Conservation (phyloP, 345 rosid species). For the Eucalyptus leucophloia region DNA sequence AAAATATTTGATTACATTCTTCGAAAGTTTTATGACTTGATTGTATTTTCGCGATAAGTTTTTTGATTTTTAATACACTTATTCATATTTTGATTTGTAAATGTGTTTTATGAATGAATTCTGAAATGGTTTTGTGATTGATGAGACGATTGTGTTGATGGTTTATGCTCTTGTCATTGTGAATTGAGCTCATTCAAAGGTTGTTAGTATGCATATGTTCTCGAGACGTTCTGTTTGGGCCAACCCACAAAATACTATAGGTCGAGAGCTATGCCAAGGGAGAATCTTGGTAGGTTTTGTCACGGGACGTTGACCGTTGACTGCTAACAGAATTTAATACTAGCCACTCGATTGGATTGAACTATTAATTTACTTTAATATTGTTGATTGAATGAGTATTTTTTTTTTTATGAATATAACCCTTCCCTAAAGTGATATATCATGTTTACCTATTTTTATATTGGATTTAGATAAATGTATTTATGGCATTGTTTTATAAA, state of each 20-base stretch:
- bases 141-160: not conserved
- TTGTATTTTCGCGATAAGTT: accelerated
- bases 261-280: not conserved
- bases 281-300: not conserved
- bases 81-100: not conserved
- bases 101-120: too few relatives aligned
- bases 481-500: too few relatives aligned
- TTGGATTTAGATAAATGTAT: not conserved
- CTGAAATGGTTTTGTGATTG: not conserved
- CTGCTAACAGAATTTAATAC: too few relatives aligned
- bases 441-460: not conserved
- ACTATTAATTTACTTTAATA: too few relatives aligned
- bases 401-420: too few relatives aligned
- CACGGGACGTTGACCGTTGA: not conserved
- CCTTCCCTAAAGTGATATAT: not conserved
- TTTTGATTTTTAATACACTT: accelerated
- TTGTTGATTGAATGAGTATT: not conserved
- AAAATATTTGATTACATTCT: too few relatives aligned
- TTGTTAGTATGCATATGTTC: not conserved
- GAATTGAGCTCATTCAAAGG: not conserved
- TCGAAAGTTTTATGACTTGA: accelerated
- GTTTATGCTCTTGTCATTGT: not conserved
- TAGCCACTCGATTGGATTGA: not conserved
- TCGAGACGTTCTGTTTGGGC: not conserved
- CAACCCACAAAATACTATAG: not conserved